phyloP scores from a whole-genome alignment of 2,329 filamentous ascomycete species.

The Diaporthe helianthi region DNA sequence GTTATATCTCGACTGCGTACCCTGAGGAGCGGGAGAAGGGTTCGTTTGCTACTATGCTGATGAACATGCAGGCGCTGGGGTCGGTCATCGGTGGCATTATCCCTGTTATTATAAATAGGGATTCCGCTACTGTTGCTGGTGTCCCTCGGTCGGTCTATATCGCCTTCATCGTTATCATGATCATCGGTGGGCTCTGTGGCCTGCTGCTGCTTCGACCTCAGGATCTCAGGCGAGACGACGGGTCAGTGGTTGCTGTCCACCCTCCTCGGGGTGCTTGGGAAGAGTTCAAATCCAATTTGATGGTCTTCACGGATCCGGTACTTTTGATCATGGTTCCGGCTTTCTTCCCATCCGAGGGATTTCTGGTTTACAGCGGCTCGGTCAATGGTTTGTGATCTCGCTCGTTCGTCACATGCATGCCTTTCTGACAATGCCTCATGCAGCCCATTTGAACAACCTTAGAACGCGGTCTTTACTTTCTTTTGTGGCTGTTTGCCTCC shows the following conservation, averaged over 20 bases:
- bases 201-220: background rate
- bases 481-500: constrained; percentile 43
- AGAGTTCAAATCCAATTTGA: constrained; percentile 32
- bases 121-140: constrained; percentile 29
- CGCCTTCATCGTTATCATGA: constrained; percentile 43
- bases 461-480: constrained; percentile 38
- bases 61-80: constrained; percentile 43
- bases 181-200: constrained; percentile 9
- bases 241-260: constrained; percentile 34
- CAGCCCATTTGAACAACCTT: constrained; percentile 6
- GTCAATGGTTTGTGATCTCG: constrained; percentile 38
- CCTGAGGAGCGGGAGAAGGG: constrained; percentile 44
- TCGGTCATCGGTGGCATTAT: constrained; percentile 41
- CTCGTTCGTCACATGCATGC: too few species aligned
- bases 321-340: constrained; percentile 31
- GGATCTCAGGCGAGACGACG: background rate
- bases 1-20: constrained; percentile 44
- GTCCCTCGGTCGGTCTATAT: constrained; percentile 33
- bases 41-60: constrained; percentile 40
- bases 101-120: constrained; percentile 41
- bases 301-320: constrained; percentile 37
- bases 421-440: background rate
- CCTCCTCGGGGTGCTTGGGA: constrained; percentile 1
- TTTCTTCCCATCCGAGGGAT: constrained; percentile 42
- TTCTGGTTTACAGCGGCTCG: constrained; percentile 44